Evolutionary conservation across 176 grass and related monocot genomes (phyloP).

Genomic region (Calamus simplicifolius): DNA sequence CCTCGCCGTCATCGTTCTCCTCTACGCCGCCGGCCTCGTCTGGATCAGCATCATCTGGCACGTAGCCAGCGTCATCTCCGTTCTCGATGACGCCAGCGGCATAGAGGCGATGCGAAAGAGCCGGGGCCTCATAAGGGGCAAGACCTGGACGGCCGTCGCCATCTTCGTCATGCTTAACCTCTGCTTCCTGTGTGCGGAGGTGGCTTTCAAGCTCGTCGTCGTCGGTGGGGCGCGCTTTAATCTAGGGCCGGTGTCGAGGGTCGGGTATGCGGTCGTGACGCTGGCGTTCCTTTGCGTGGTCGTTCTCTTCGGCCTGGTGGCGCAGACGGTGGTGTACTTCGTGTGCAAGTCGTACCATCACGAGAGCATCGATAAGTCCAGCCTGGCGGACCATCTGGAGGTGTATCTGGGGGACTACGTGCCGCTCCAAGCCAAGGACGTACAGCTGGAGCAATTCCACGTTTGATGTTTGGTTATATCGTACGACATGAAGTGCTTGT

Average conservation of each 20-base stretch:
- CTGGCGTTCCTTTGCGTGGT: slow-evolving; percentile 43
- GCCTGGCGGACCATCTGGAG: slow-evolving; percentile 79
- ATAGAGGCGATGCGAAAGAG: slow-evolving; percentile 79
- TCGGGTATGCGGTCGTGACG: slow-evolving; percentile 24
- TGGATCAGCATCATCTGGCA: slow-evolving; percentile 85
- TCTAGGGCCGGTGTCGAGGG: not conserved
- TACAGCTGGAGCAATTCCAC: slow-evolving; percentile 71
- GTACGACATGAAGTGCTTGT: too few species aligned
- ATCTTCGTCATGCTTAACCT: slow-evolving; percentile 50
- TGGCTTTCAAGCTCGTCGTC: slow-evolving; percentile 44
- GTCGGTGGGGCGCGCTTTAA: slow-evolving; percentile 14
- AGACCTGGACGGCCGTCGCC: slow-evolving; percentile 12
- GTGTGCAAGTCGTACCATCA: slow-evolving; percentile 94
- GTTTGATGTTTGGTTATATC: slow-evolving; percentile 20
- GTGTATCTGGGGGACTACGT: slow-evolving; percentile 84
- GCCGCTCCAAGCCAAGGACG: slow-evolving; percentile 72
- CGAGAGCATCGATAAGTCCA: slow-evolving; percentile 86
- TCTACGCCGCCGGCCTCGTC: slow-evolving; percentile 44
- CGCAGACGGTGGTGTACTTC: slow-evolving; percentile 75
- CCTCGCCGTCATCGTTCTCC: slow-evolving; percentile 11
- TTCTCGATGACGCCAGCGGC: slow-evolving; percentile 75
- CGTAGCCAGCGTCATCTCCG: slow-evolving; percentile 82
- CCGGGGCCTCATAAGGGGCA: slow-evolving; percentile 52
- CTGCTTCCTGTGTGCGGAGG: slow-evolving; percentile 43
- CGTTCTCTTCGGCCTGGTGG: slow-evolving; percentile 60